Base-by-base conservation (phyloP, 805 yeast genomes). In the Metschnikowia drakensbergensis region DNA sequence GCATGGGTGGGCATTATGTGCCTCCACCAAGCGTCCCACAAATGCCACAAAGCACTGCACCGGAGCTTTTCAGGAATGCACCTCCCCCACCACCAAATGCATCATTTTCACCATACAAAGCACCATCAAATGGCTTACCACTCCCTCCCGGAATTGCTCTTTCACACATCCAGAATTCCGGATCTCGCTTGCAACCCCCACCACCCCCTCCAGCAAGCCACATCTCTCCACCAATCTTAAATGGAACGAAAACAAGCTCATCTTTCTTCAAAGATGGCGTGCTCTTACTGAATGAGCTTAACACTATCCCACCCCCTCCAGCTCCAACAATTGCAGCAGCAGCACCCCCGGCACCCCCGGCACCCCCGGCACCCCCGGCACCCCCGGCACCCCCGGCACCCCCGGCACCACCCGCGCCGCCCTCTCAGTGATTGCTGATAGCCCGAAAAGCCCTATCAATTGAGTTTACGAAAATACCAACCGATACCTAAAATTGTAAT, bases 351-450 rank as follows among this genome's bases (percentile, higher is more conserved):
- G 56, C 58, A 13, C 58, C n/a, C n/a, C 63, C 68, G 13, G 66
- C 68, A 17, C 37, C 37, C 7, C 65, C 54, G 37, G 57, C 60
- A 38, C 58, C 62, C 17, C 59, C 56, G 23, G 57, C 60, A 55
- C 47, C 52, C 3, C 54, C 49, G 4, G 43, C 51, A 5, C 47
- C 50, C 6, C 44, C 39, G 10, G 26, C 49, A 5, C 27, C 47
- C 5, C 35, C 44, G 3, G 29, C 32, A 28, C 40, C 23, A 13
- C 37, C 17, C 9, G 37, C 37, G 23, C 37, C 35, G 11, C 38
- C 33, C 23, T 22, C 45, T 36, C 9, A 23, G 27, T 13, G 32
- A 36, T 35, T 31, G n/a, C 37, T 27, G 40, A 43, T 23, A 22
- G 26, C 17, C 6, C 6, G 6, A 37, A n/a, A 37, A 37, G 13